Base-by-base conservation (phyloP, 495 filamentous ascomycete species). In the Aspergillus bertholletiae region DNA sequence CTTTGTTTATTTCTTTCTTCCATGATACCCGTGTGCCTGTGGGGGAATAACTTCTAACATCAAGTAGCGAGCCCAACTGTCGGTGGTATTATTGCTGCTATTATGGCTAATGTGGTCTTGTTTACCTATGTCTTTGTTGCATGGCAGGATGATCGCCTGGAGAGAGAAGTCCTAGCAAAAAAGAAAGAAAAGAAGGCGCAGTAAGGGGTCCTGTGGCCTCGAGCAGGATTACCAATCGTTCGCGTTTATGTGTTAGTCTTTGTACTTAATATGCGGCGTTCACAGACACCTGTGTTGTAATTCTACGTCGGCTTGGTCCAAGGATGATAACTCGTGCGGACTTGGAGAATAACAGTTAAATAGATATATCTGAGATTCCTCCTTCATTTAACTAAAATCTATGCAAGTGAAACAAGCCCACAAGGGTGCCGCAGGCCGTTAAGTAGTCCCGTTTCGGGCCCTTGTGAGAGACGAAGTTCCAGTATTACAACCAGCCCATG, bases 121-220 rank as follows among this genome's bases (percentile, higher is more conserved):
- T 84, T 99, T 54, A 86, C 83, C 15, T 99, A 97, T 72, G 84
- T 97, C 47, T 77, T 93, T 54, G 92, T 96, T 1, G 94, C 95
- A 26, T 90, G 96, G 80, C 82, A 80, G 57, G 94, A 98, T 65
- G 94, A 98, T 63, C 77, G 86, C 63, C 76, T 72, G 53, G 88
- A 94, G 58, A 82, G 80, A 30, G 55, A 66, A 51, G 78, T 85
- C 18, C 80, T 78, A 35, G 71, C 74, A 18, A 80, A 80, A 63
- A 65, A 73, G 59, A 76, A 79, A 51, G 70, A 68, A 53, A 86
- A 84, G 78, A 91, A 90, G 69, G 77, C 76, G 18, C 73, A 82
- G 51, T 87, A 65, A 43, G n/a, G 32, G 26, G 15, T 58, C 23
- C 40, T n/a, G n/a, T n/a, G n/a, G n/a, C n/a, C n/a, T n/a, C n/a